Evolutionary conservation across 345 rosid genomes (phyloP).

Genomic region (Moricandia arvensis): DNA sequence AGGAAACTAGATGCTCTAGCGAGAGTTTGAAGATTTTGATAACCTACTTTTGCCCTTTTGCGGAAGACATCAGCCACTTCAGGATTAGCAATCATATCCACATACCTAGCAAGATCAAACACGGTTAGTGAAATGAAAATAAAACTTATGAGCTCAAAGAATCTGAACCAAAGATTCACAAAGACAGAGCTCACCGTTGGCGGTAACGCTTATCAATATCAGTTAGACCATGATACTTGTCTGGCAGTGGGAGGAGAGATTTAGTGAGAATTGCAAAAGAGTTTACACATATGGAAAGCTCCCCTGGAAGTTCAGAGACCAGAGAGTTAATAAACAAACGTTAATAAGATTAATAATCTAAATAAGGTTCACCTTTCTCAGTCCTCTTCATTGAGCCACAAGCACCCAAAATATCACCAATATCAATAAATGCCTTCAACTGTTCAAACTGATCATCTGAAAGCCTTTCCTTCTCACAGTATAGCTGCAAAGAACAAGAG

Average conservation of each 20-base stretch:
- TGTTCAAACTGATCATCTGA: conserved; percentile 66
- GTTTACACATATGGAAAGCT: conserved; percentile 81
- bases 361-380: conserved; percentile 80
- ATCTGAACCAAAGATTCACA: not conserved
- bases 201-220: conserved; percentile 92
- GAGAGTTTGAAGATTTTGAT: not conserved
- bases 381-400: conserved; percentile 87
- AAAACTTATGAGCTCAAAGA: not conserved
- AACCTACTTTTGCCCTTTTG: too few relatives aligned
- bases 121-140: not conserved
- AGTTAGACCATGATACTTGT: conserved; percentile 85
- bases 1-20: too few relatives aligned
- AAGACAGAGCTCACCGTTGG: conserved; percentile 58
- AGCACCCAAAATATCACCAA: conserved; percentile 92
- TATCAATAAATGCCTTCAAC: conserved; percentile 68
- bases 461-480: conserved; percentile 88
- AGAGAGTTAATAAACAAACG: not conserved
- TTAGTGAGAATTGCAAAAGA: conserved; percentile 59
- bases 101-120: conserved; percentile 51
- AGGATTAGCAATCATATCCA: conserved; percentile 72
- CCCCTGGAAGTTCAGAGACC: conserved; percentile 50
- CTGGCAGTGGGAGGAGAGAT: too few relatives aligned
- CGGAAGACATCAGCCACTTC: too few relatives aligned
- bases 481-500: conserved; percentile 57
- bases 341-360: too few relatives aligned